Base-by-base conservation (phyloP, 352 stramenopile species). In the Phytophthora tentaculata region DNA sequence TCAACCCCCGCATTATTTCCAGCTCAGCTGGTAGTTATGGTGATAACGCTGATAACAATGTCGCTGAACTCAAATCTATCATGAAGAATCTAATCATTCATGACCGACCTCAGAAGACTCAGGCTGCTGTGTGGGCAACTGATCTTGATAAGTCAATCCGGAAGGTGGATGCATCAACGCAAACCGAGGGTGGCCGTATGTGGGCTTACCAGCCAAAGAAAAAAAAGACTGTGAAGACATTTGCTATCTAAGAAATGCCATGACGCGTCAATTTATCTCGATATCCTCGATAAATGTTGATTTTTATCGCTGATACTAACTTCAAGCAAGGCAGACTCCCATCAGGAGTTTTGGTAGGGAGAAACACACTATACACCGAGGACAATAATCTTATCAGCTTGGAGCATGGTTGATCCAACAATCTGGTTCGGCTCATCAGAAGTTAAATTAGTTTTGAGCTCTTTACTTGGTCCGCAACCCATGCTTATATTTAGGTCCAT, bases 21-120 rank as follows among this genome's bases (percentile, higher is more conserved):
- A 62, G 32, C 6, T 71, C 63, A 43, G 28, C 17, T 29, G 63
- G 63, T 56, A 70, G 55, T 41, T 70, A 70, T 57, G 63, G 63
- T 20, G 63, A 70, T 28, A 70, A 65, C 63, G 49, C 54, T 12
- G 62, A 70, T 64, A 6, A 41, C 51, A 67, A 61, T 23, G 51
- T 61, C 5, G 50, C 51, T 22, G 51, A 67, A 12, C 44, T 61
- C 2, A 67, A 61, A 61, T 5, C 50, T 2, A 61, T 61, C 29
- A 68, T 68, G 61, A 70, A 64, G 39, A 55, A 55, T 41, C 10
- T 41, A 23, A 55, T 55, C 48, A 55, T 55, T 55, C 16, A 55
- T 55, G 48, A 55, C 24, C 23, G 22, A 5, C 28, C 28, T 9
- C 28, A 32, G 28, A 32, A 32, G 28, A 32, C 28, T 32, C 28